Percentiles rank a stretch among this genome's conserved stretches.
Evolutionary conservation across 2,329 filamentous ascomycete species (phyloP).

Genomic region (Penicillium sp.): DNA sequence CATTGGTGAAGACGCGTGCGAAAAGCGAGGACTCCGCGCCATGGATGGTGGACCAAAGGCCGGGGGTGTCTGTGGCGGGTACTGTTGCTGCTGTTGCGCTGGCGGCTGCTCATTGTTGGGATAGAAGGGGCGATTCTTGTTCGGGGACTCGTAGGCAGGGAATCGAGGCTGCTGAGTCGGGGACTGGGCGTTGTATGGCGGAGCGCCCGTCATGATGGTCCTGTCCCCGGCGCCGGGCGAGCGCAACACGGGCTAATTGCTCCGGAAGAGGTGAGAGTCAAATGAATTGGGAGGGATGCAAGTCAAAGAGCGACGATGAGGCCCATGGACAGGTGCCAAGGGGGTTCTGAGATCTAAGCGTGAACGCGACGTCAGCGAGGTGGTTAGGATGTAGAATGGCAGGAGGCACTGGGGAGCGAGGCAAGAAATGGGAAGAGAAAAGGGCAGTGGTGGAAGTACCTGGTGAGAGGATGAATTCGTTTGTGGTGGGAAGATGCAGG

Average conservation of each 20-base stretch:
- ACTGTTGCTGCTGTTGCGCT: slow-evolving; percentile 21
- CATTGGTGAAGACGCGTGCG: slow-evolving; percentile 39
- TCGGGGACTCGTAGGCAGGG: slow-evolving; percentile 41
- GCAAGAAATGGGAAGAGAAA: slow-evolving; percentile 4
- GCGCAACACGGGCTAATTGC: slow-evolving; percentile 22
- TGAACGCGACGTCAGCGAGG: slow-evolving; percentile 22
- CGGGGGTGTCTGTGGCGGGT: slow-evolving; percentile 43
- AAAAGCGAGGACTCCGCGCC: slow-evolving; percentile 40
- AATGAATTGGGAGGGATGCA: slow-evolving; percentile 15
- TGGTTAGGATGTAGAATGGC: slow-evolving; percentile 1
- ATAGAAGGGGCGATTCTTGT: slow-evolving; percentile 40
- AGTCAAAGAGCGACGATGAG: slow-evolving; percentile 7
- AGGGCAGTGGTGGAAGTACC: slow-evolving; percentile 15
- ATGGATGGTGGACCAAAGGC: slow-evolving; percentile 35
- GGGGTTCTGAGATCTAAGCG: slow-evolving; percentile 17
- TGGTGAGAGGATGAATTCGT: slow-evolving; percentile 20
- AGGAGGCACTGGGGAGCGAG: slow-evolving; percentile 3
- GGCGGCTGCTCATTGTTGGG: slow-evolving; percentile 37
- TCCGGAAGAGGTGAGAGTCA: background rate
- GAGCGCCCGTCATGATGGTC: slow-evolving; percentile 42
- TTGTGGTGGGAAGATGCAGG: slow-evolving; percentile 26
- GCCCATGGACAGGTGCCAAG: slow-evolving; percentile 20
- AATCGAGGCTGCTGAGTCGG: slow-evolving; percentile 42
- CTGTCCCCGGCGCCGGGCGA: slow-evolving; percentile 26
- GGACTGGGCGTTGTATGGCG: slow-evolving; percentile 44